Base-by-base conservation (phyloP, 2,329 filamentous ascomycete genomes). In the Nemania sp. region DNA sequence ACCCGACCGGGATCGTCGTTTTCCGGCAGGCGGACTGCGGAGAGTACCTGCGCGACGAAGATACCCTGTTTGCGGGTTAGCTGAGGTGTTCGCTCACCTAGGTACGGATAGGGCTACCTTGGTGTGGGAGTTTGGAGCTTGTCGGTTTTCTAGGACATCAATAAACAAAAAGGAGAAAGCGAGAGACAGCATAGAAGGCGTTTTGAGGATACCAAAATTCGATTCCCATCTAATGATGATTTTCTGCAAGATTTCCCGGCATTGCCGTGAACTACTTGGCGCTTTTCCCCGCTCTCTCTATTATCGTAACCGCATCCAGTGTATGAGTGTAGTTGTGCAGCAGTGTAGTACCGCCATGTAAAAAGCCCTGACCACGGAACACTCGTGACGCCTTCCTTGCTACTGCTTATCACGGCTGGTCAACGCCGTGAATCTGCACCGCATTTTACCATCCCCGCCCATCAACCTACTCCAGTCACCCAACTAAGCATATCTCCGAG, bases 1-100 rank as follows among this genome's bases (percentile, higher is more conserved):
- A 97, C 65, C 95, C 95, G 0, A 99, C 95, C 0, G 92, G 89
- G 11, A 89, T 97, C 63, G 89, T 91, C 10, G 89, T 90, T 57
- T 98, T 97, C 78, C 84, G 94, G 67, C 95, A 99, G 79, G 91
- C 91, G 0, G 95, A 99, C 79, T 90, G 91, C 68, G 95, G 95
- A 69, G 94, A 98, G 79, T 99, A 97, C 73, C 81, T 99, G 72
- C 87, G 95, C 73, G 94, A 98, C 70, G 87, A 89, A 74, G 86
- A 88, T 72, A 86, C 84, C 57, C 73, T 89, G 56, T 89, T 89
- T 72, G 81, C 84, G 32, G 80, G 81, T 59, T 83, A 73, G 73
- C 10, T 15, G 20, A 29, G 21, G 20, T 35, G 29, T 25, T 51
- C 2, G 15, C 13, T 21, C 35, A 15, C 25, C 5, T 39, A n/a